phyloP scores from a whole-genome alignment of 495 filamentous ascomycete genomes.

The Podospora bellae-mahoneyi region DNA sequence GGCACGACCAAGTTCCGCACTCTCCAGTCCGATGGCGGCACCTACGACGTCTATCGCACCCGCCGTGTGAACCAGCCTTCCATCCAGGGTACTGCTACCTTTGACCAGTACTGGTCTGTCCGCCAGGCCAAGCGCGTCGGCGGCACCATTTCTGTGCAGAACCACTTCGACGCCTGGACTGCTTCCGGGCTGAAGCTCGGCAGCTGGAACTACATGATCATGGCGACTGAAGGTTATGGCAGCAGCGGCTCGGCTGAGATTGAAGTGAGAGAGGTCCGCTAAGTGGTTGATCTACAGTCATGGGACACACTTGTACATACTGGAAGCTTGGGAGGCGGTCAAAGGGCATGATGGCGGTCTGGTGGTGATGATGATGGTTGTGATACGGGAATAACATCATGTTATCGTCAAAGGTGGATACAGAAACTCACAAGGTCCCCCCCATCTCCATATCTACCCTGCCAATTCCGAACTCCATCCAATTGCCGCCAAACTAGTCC shows the following conservation, averaged over 20 bases:
- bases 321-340: too few relatives aligned
- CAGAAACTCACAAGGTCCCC: background rate
- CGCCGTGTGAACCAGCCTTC: slow-evolving; percentile 56
- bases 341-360: too few relatives aligned
- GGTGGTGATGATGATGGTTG: too few relatives aligned
- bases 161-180: slow-evolving; percentile 57
- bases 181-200: slow-evolving; percentile 43
- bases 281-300: background rate
- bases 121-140: slow-evolving; percentile 35
- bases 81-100: slow-evolving; percentile 56
- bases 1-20: slow-evolving; percentile 46
- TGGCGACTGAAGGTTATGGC: slow-evolving; percentile 49
- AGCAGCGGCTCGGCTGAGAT: slow-evolving; percentile 38
- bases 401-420: too few relatives aligned
- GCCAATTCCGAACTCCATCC: background rate
- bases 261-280: slow-evolving; percentile 28
- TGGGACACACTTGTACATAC: background rate
- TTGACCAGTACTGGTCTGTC: slow-evolving; percentile 63
- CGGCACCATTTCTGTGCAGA: slow-evolving; percentile 38
- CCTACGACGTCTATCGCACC: slow-evolving; percentile 60
- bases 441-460: background rate
- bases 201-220: slow-evolving; percentile 51
- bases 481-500: background rate
- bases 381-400: too few relatives aligned
- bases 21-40: slow-evolving; percentile 54